Percentiles rank a stretch among this genome's conserved stretches.
phyloP scores from a whole-genome alignment of 2,329 filamentous ascomycete genomes.

The Botrytis medusae region DNA sequence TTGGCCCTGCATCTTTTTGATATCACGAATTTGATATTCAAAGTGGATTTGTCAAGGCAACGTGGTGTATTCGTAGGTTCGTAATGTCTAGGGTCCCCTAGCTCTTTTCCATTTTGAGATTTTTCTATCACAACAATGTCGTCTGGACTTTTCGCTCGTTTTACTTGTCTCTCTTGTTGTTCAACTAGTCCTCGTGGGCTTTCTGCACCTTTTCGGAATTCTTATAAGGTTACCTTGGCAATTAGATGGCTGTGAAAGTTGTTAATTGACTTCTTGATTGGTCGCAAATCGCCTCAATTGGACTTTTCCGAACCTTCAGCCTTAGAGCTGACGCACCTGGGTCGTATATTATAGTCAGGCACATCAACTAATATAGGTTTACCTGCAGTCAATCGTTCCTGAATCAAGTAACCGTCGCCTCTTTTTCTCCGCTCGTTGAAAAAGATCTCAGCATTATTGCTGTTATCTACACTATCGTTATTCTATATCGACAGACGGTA shows the following conservation, averaged over 20 bases:
- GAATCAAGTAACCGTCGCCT: slow-evolving; percentile 27
- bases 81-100: slow-evolving; percentile 30
- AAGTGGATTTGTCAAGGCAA: slow-evolving; percentile 17
- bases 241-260: slow-evolving; percentile 13
- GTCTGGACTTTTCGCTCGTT: slow-evolving; percentile 17
- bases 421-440: slow-evolving; percentile 31
- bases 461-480: slow-evolving; percentile 33
- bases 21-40: slow-evolving; percentile 10
- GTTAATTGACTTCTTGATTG: slow-evolving; percentile 12
- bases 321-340: slow-evolving; percentile 12
- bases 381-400: slow-evolving; percentile 26
- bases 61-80: slow-evolving; percentile 15
- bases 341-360: slow-evolving; percentile 23
- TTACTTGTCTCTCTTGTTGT: slow-evolving; percentile 24
- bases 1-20: slow-evolving; percentile 14
- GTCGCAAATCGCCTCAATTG: slow-evolving; percentile 1
- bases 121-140: slow-evolving; percentile 7
- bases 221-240: slow-evolving; percentile 19
- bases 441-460: slow-evolving; percentile 29
- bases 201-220: slow-evolving; percentile 28
- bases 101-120: slow-evolving; percentile 35
- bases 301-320: slow-evolving; percentile 14
- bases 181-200: slow-evolving; percentile 25
- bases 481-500: slow-evolving; percentile 26
- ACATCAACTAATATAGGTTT: slow-evolving; percentile 12